Conservation (phyloP, 495 filamentous ascomycete genomes). For the Penicillium waksmanii region DNA sequence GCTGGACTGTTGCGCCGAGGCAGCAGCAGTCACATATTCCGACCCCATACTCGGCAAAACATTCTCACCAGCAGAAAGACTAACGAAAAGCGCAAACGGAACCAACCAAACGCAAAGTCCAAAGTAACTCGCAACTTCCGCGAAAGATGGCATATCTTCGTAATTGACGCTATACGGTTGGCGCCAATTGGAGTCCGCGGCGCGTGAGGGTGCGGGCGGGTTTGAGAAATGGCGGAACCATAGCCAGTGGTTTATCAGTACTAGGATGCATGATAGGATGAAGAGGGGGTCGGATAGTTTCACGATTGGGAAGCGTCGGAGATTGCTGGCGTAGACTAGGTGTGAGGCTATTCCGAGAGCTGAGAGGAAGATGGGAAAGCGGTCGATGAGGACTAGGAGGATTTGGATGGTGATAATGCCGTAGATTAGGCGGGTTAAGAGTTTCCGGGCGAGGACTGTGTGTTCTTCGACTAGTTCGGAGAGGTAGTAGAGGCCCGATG, state of each 20-base stretch:
- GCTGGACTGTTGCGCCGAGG: no score
- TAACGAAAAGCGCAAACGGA: conserved; percentile 93
- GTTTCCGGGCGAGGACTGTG: conserved; percentile 84
- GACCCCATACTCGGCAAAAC: conserved; percentile 85
- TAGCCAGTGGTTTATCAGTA: conserved; percentile 90
- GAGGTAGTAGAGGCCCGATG: conserved; percentile 96
- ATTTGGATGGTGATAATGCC: conserved; percentile 73
- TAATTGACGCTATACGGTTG: conserved; percentile 60
- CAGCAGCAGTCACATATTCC: conserved; percentile 59
- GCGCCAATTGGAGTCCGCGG: conserved; percentile 41
- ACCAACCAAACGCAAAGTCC: conserved; percentile 96
- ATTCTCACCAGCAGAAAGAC: conserved; percentile 89
- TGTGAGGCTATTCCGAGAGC: conserved; percentile 80
- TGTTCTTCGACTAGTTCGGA: conserved; percentile 98
- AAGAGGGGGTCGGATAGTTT: conserved; percentile 89
- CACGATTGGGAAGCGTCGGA: conserved; percentile 85
- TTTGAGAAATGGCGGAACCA: conserved; percentile 95
- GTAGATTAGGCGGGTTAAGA: conserved; percentile 86
- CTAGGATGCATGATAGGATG: conserved; percentile 79
- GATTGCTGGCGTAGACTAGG: conserved; percentile 85
- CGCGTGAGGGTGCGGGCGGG: conserved; percentile 38
- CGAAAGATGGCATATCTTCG: conserved; percentile 76
- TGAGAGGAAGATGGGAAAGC: conserved; percentile 76
- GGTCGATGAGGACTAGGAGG: conserved; percentile 77
- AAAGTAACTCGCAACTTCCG: conserved; percentile 94